A percentile compares a stretch with the other conserved stretches of the same genome.
phyloP scores from a whole-genome alignment of 2,329 filamentous ascomycete genomes.

The Trichoderma sp. region DNA sequence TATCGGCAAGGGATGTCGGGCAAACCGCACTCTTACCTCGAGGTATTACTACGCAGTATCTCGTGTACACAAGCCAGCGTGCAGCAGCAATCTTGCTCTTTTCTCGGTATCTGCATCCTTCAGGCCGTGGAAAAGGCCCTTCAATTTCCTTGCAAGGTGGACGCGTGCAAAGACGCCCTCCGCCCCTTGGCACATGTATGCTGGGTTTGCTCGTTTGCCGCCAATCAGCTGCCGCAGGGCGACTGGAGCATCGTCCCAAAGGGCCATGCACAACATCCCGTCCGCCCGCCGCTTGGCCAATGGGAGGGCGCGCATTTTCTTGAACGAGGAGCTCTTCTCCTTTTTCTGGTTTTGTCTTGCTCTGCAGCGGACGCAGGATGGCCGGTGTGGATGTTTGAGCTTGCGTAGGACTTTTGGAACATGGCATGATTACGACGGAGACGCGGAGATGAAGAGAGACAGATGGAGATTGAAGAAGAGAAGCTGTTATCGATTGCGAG shows the following conservation, averaged over 20 bases:
- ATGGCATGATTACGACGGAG: no score
- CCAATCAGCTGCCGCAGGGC: background rate
- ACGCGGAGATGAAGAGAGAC: no score
- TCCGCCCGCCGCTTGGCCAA: background rate
- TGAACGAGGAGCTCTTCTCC: background rate
- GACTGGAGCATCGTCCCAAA: background rate
- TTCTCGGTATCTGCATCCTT: background rate
- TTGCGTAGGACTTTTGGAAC: background rate
- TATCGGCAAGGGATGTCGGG: no score
- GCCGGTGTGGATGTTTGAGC: background rate
- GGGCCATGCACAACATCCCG: slow-evolving; percentile 14
- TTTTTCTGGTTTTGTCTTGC: background rate
- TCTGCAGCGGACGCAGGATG: no score
- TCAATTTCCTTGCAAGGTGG: background rate
- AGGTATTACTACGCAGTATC: no score
- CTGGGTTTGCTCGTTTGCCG: background rate
- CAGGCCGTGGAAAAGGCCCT: background rate
- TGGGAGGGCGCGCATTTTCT: slow-evolving; percentile 1
- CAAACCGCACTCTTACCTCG: no score
- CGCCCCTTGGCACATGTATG: background rate
- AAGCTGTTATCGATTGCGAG: no score
- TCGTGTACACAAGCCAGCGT: background rate
- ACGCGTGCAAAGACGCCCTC: background rate
- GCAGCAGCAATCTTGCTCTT: background rate
- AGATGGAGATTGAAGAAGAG: no score